Conservation (phyloP, 2,329 filamentous ascomycete species). For the Venturia oleaginea region DNA sequence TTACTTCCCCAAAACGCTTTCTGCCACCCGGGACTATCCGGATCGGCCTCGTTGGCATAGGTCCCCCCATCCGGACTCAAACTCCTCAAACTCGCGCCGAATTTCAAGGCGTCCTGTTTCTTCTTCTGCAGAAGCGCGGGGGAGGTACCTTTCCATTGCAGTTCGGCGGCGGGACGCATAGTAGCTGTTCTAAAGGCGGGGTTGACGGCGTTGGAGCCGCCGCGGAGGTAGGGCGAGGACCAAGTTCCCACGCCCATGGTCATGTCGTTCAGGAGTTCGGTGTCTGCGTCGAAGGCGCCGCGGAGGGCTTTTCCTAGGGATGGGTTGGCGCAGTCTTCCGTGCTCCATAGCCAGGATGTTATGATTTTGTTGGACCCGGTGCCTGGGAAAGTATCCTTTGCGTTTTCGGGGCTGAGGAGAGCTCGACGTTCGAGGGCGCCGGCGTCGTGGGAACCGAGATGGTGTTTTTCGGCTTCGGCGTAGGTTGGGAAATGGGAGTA, state of each 20-base stretch:
- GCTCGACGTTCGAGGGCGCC: neutral
- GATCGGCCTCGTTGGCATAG: constrained; percentile 13
- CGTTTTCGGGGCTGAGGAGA: neutral
- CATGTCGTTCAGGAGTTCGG: constrained; percentile 11
- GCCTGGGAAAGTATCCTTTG: neutral
- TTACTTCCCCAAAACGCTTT: constrained; percentile 14
- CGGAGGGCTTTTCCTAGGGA: neutral
- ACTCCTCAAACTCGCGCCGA: constrained; percentile 4
- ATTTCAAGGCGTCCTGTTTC: constrained; percentile 3
- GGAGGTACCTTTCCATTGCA: constrained; percentile 18
- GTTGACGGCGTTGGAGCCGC: constrained; percentile 17
- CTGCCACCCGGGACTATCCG: constrained; percentile 11
- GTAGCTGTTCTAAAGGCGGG: constrained; percentile 17
- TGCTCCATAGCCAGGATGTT: constrained; percentile 12
- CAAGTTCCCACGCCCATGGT: constrained; percentile 8
- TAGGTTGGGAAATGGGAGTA: neutral
- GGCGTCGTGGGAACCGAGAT: constrained; percentile 3
- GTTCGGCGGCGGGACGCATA: constrained; percentile 16
- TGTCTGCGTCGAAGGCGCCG: constrained; percentile 10
- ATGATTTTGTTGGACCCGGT: constrained; percentile 12
- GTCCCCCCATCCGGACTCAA: neutral
- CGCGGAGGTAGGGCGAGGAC: constrained; percentile 10
- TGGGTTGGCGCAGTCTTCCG: constrained; percentile 5
- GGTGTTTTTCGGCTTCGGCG: neutral
- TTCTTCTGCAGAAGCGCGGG: neutral